phyloP scores from a whole-genome alignment of 768 basidiomycete genomes.

The Postia placenta region DNA sequence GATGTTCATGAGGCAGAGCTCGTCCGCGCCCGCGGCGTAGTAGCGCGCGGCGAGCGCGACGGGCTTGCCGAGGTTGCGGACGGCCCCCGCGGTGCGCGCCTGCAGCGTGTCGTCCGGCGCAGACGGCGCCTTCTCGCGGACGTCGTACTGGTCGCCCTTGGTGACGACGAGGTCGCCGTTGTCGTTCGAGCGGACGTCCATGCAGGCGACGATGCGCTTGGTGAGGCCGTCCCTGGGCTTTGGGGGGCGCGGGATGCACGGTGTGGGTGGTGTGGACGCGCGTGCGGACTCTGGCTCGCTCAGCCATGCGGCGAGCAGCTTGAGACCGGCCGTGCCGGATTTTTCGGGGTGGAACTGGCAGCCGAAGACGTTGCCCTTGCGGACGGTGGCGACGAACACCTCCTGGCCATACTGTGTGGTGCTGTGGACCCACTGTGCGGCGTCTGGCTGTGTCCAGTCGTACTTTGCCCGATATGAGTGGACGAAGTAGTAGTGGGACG shows the following conservation, averaged over 20 bases:
- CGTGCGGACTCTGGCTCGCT: conserved; percentile 41
- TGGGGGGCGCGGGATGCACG: conserved; percentile 31
- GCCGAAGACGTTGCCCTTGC: conserved; percentile 80
- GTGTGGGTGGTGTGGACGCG: conserved; percentile 28
- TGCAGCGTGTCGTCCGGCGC: conserved; percentile 17
- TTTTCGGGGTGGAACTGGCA: conserved; percentile 99
- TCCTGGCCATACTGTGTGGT: conserved; percentile 94
- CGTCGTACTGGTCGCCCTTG: conserved; percentile 99
- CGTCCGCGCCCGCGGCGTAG: conserved; percentile 86
- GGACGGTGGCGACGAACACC: conserved; percentile 80
- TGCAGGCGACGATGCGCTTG: conserved; percentile 92
- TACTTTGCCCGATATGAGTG: conserved; percentile 91
- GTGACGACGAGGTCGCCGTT: conserved; percentile 96
- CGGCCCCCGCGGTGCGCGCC: conserved; percentile 58
- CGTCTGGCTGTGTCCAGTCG: conserved; percentile 47
- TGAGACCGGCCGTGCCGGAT: conserved; percentile 82
- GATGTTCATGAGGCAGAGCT: conserved; percentile 97
- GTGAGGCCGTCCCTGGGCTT: conserved; percentile 64
- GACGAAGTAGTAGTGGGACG: conserved; percentile 91
- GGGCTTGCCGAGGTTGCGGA: conserved; percentile 97
- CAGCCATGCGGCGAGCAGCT: conserved; percentile 78
- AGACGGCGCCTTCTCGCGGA: conserved; percentile 65
- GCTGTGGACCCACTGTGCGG: conserved; percentile 74
- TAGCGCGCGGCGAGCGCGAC: conserved; percentile 86
- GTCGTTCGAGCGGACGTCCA: conserved; percentile 97